These are phyloP conservation scores for Thelonectria blattea DNA, from an alignment of 2,329 filamentous ascomycete species.

Conservation along the genomic window DNA sequence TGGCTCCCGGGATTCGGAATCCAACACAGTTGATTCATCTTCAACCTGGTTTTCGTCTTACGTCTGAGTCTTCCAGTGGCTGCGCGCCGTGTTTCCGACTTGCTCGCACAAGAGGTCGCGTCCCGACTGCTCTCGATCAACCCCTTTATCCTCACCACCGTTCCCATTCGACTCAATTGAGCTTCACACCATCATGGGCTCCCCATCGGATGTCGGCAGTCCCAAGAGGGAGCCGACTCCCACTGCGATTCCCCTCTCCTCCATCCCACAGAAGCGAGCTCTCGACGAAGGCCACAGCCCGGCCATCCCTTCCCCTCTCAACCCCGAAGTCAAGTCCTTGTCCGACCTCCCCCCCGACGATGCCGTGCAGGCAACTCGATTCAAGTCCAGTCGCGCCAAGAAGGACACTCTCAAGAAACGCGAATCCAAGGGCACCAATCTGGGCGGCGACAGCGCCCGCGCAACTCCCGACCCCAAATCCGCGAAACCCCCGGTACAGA, in stretches of 20 bases:
- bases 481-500: slow-evolving; percentile 46
- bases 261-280: slow-evolving; percentile 68
- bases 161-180: not conserved
- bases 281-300: slow-evolving; percentile 75
- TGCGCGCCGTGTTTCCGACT: not conserved
- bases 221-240: slow-evolving; percentile 52
- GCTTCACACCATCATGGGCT: slow-evolving; percentile 39
- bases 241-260: slow-evolving; percentile 47
- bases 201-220: slow-evolving; percentile 41
- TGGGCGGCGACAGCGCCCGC: slow-evolving; percentile 55
- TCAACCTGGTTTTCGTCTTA: not conserved
- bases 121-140: slow-evolving; percentile 2
- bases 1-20: slow-evolving; percentile 1
- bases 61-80: not conserved
- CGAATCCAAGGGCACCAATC: slow-evolving; percentile 60
- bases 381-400: slow-evolving; percentile 58
- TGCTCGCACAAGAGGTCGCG: not conserved
- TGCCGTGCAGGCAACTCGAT: slow-evolving; percentile 44
- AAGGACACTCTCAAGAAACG: slow-evolving; percentile 74
- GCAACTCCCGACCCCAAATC: slow-evolving; percentile 63
- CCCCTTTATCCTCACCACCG: slow-evolving; percentile 4
- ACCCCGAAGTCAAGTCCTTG: slow-evolving; percentile 62
- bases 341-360: slow-evolving; percentile 53
- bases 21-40: not conserved
- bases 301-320: slow-evolving; percentile 75